Evolutionary conservation across 148 eudicot species (phyloP).

Genomic region (Heliosperma pusillum): DNA sequence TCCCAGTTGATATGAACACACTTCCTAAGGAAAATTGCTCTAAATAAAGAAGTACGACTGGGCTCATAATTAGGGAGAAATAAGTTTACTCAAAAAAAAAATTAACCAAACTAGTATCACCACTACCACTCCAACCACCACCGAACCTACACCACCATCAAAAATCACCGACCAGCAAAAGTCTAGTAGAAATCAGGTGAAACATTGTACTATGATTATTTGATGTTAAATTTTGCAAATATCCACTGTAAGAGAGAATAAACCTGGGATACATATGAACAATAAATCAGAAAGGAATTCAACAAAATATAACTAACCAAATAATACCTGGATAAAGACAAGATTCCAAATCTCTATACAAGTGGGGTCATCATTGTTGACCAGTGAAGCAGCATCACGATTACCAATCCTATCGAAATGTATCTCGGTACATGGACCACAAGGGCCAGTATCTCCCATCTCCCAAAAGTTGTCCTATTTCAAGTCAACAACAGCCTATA

Average conservation of each 20-base stretch:
- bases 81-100: too few species aligned
- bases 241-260: neutral
- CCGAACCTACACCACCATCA: too few species aligned
- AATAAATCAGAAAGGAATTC: neutral
- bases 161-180: too few species aligned
- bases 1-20: too few species aligned
- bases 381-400: conserved; percentile 88
- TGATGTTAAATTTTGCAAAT: too few species aligned
- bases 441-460: conserved; percentile 99
- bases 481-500: conserved; percentile 7
- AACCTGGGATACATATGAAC: neutral
- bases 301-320: conserved; percentile 5
- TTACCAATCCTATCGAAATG: conserved; percentile 91
- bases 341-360: conserved; percentile 98
- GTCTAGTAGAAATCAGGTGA: too few species aligned
- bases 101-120: too few species aligned
- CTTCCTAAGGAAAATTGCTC: too few species aligned
- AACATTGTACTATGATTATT: too few species aligned
- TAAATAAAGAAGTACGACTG: too few species aligned
- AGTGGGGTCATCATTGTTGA: conserved; percentile 94
- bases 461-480: conserved; percentile 97
- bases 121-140: too few species aligned
- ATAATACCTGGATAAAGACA: conserved; percentile 88
- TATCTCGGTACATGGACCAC: conserved; percentile 98
- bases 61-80: too few species aligned